phyloP scores from a whole-genome alignment of 129 eudicot genomes.

The sunflower (Helianthus annuus) region HanXRQr2.0-SUNRISE NC_035433.2:146213409-146213908 shows the following conservation, averaged over 20 bases:
- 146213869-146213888: conserved; percentile 33
- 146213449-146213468: conserved; percentile 31
- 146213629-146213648: conserved; percentile 2
- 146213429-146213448: conserved; percentile 25
- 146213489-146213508: conserved; percentile 31
- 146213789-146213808: neutral
- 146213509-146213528: conserved; percentile 25
- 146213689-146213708: conserved; percentile 20
- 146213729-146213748: conserved; percentile 12
- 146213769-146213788: conserved; percentile 12
- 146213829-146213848: conserved; percentile 9
- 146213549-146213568: conserved; percentile 16
- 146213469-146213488: conserved; percentile 28
- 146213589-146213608: conserved; percentile 33
- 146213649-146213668: conserved; percentile 30
- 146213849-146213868: conserved; percentile 12
- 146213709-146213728: conserved; percentile 10
- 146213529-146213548: conserved; percentile 28
- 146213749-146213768: conserved; percentile 11
- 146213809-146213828: conserved; percentile 14
- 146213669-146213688: conserved; percentile 28
- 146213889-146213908: neutral
- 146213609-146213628: conserved; percentile 32
- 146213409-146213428: conserved; percentile 48
- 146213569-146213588: conserved; percentile 30